Base-by-base conservation (phyloP, 108 stramenopile genomes). In the Cyclotella cryptica region DNA sequence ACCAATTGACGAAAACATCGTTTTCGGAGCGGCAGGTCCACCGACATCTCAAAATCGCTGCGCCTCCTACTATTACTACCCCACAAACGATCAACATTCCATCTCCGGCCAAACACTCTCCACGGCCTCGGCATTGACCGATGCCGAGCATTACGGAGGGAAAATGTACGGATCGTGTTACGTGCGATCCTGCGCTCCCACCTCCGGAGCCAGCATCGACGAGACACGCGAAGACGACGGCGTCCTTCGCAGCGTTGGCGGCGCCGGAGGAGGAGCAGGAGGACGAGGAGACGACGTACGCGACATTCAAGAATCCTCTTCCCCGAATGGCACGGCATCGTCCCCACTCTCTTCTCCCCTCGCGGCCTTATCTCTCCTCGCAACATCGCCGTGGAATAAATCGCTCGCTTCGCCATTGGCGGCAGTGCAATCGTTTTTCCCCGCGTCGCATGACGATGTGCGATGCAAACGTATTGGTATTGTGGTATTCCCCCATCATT, bases 81-180 rank as follows among this genome's bases (percentile, higher is more conserved):
- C 26, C 24, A 26, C 47, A 18, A 35, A 54, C 8, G 75, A 75
- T 54, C 47, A 58, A 52, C 28, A 58, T 18, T 62, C 75, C n/a
- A 8, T 66, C 41, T 57, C 75, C 51, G 57, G 41, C 12, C 66
- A 75, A 10, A 80, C 79, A 0, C 66, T 80, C 51, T 66, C 60
- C 3, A 78, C 77, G 19, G 77, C 71, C 19, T 52, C 49, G 17
- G 79, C 79, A n/a, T 54, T 80, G 15, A 80, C 79, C 35, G 79
- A 80, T 6, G 64, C 55, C 15, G 59, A 66, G 27, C 72, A 80
- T 44, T 49, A 59, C 30, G 49, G 27, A 39, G 60, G 60, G 2
- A 30, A 61, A 30, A 61, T 61, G 60, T 39, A 39, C 30, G 60
- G 60, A 13, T 61, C 60, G 1, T 61, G 60, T 61, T 30, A 61